Evolutionary conservation across 2,329 filamentous ascomycete species (phyloP), one percentile per base, ranked within the genome.

Genomic region (Myriangium duriaei): DNA sequence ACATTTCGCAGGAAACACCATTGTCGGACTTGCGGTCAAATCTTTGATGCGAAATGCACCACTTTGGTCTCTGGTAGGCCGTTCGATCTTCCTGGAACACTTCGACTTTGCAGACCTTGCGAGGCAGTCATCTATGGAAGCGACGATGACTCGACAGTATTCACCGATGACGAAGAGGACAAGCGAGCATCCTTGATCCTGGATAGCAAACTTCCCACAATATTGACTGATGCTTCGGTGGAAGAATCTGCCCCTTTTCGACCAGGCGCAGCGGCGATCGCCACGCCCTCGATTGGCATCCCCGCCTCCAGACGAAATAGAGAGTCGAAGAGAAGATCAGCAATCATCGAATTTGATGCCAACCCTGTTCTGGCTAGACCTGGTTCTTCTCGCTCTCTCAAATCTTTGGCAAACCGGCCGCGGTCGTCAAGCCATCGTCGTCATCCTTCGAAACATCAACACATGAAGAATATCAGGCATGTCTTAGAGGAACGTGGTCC

Each of bases 1-100:
- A 91, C 88, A 1, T 96, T 96, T 55, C 75, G 91, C 42, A 76
- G 91, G 47, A 98, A 98, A 55, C 91, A 98, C 57, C 91, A 98
- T 59, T 98, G 91, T 57, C 78, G 92, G 44, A 82, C 74, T 1
- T 98, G 91, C 55, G 91, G 91, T n/a, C 93, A 93, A 53, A 98
- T 98, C 31, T 98, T 98, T 53, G 91, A 96, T 58, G 83, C 84
- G 4, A 93, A 92, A 57, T 98, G 91, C 60, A 98, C 88, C 0
- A 81, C 81, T 4, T 77, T 88, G n/a, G 84, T 96, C 15, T 74
- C 85, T 4, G 91, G 88, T 4, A 74, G 81, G 45, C 77, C 79
- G 34, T 96, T 98, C 56, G 87, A 85, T 11, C 85, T 95, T 34
- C 74, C 78, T 33, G 82, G 85, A 5, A 83, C 77, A 11, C 68